These are phyloP conservation scores for Fusarium dimerum DNA, from an alignment of 2,329 filamentous ascomycete genomes.

Conservation along the genomic window DNA sequence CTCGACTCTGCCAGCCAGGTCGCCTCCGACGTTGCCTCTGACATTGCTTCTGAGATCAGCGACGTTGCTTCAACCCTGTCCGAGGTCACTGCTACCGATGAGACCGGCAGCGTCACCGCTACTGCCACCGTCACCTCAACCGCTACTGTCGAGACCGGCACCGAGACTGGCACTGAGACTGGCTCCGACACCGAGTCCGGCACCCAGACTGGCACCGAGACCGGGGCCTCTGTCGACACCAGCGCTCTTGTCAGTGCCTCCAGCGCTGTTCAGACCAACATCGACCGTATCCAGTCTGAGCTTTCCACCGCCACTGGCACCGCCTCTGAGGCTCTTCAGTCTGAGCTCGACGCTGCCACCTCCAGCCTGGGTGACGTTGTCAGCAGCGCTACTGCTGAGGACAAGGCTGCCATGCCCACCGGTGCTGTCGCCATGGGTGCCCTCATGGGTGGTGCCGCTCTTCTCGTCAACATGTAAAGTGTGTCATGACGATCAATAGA, in stretches of 20 bases:
- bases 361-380: slow-evolving; percentile 14
- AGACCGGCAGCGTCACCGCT: slow-evolving; percentile 20
- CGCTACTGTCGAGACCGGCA: slow-evolving; percentile 7
- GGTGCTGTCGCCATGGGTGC: slow-evolving; percentile 48
- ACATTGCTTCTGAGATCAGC: slow-evolving; percentile 19
- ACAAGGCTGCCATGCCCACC: slow-evolving; percentile 39
- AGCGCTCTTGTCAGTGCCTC: slow-evolving; percentile 22
- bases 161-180: slow-evolving; percentile 6
- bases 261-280: slow-evolving; percentile 9
- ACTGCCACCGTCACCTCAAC: slow-evolving; percentile 11
- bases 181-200: not conserved
- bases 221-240: slow-evolving; percentile 9
- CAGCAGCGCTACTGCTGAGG: slow-evolving; percentile 19
- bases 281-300: slow-evolving; percentile 28
- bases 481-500: not conserved
- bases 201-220: slow-evolving; percentile 1
- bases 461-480: slow-evolving; percentile 47
- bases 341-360: slow-evolving; percentile 17
- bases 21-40: slow-evolving; percentile 1
- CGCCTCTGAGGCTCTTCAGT: slow-evolving; percentile 16
- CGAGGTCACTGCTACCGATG: slow-evolving; percentile 1
- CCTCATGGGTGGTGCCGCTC: slow-evolving; percentile 48
- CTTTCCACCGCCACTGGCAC: slow-evolving; percentile 27
- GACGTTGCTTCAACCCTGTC: slow-evolving; percentile 17
- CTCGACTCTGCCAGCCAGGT: slow-evolving; percentile 5